Conservation (phyloP, 2,329 filamentous ascomycete species). For the Cytospora leucostoma region DNA sequence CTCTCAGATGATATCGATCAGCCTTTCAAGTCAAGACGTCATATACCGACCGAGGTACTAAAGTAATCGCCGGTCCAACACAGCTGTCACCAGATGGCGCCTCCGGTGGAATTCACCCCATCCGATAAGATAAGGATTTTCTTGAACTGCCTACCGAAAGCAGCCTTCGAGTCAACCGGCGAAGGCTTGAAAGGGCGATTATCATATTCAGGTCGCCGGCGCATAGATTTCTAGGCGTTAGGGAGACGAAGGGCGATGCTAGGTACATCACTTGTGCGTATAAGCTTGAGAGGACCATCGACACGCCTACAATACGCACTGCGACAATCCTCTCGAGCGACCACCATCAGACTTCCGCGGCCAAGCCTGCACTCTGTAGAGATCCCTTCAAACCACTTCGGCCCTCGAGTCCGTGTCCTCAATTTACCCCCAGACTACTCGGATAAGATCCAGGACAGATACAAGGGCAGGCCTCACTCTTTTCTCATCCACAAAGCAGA, state of each 20-base stretch:
- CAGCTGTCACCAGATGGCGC: constrained; percentile 2
- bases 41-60: background rate
- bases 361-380: background rate
- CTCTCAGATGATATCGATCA: background rate
- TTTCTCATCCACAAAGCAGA: constrained; percentile 6
- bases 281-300: background rate
- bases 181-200: background rate
- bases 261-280: background rate
- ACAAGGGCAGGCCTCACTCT: constrained; percentile 1
- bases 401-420: constrained; percentile 1
- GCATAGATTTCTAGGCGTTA: background rate
- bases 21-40: no score
- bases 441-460: background rate
- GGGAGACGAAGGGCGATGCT: constrained; percentile 9
- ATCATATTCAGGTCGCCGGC: background rate
- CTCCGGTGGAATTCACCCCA: background rate
- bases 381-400: constrained; percentile 3
- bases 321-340: background rate
- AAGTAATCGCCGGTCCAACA: background rate
- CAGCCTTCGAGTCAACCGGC: constrained; percentile 19
- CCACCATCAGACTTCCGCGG: background rate
- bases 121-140: constrained; percentile 22
- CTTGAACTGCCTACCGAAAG: constrained; percentile 2
- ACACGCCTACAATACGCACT: constrained; percentile 1
- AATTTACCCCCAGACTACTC: constrained; percentile 1